phyloP scores from a whole-genome alignment of 768 basidiomycete species.

The Fomitopsis serialis region DNA sequence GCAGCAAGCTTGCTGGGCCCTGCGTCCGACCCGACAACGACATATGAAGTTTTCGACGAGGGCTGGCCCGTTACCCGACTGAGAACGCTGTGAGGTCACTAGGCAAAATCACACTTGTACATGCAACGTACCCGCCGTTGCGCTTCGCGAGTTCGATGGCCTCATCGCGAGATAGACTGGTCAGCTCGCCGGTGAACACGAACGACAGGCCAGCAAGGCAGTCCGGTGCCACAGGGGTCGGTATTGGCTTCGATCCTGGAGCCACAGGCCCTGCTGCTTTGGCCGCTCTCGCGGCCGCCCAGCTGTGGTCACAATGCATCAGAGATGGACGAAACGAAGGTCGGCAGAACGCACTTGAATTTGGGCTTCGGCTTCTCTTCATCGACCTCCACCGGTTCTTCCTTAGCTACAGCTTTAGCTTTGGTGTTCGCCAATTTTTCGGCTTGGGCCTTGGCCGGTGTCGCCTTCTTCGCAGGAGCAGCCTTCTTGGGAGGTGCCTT shows the following conservation, averaged over 20 bases:
- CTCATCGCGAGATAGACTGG: conserved; percentile 83
- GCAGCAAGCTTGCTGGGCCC: conserved; percentile 85
- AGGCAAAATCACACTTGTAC: not conserved
- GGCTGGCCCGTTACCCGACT: conserved; percentile 87
- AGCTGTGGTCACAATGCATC: conserved; percentile 25
- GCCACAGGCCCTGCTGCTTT: conserved; percentile 51
- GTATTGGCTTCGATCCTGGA: conserved; percentile 54
- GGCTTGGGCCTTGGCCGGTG: conserved; percentile 4
- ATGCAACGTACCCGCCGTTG: conserved; percentile 72
- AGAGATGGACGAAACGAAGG: not conserved
- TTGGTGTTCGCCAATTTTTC: conserved; percentile 6
- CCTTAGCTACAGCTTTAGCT: conserved; percentile 3
- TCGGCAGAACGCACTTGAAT: conserved; percentile 27
- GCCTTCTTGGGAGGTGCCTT: conserved; percentile 14
- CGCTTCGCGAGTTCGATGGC: conserved; percentile 86
- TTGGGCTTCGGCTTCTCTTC: conserved; percentile 26
- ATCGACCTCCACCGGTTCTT: conserved; percentile 10
- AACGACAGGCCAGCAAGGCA: conserved; percentile 84
- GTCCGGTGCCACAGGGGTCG: conserved; percentile 69
- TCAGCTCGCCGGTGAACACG: conserved; percentile 94
- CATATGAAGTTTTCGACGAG: conserved; percentile 85
- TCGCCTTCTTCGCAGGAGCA: not conserved
- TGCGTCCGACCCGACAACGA: conserved; percentile 83
- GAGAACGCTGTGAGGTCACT: not conserved
- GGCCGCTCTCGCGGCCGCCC: conserved; percentile 53